Evolutionary conservation across 495 filamentous ascomycete genomes (phyloP).

Genomic region (Penicillium coprophilum): DNA sequence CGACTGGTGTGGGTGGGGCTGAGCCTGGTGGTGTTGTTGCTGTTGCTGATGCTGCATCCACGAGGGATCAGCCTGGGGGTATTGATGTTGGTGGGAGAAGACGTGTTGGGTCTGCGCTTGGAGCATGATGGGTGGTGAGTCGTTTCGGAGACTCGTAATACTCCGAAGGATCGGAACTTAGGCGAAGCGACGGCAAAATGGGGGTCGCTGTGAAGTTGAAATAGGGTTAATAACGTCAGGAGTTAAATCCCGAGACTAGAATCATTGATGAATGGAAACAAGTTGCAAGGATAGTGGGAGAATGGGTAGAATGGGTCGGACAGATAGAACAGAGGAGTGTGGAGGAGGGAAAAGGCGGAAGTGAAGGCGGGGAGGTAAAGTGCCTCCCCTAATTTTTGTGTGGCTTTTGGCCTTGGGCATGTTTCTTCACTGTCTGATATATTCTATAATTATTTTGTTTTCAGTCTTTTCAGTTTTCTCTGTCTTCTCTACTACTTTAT

Average conservation of each 20-base stretch:
- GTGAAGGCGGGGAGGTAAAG: slow-evolving; percentile 34
- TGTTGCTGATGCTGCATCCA: slow-evolving; percentile 72
- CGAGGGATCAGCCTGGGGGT: slow-evolving; percentile 70
- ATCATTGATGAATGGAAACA: slow-evolving; percentile 27
- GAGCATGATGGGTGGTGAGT: slow-evolving; percentile 46
- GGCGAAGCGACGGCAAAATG: slow-evolving; percentile 14
- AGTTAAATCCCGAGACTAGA: slow-evolving; percentile 21
- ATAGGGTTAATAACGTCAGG: slow-evolving; percentile 23
- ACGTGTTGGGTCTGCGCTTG: slow-evolving; percentile 59
- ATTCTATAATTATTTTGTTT: neutral
- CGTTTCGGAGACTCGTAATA: slow-evolving; percentile 36
- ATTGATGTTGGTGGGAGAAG: slow-evolving; percentile 80
- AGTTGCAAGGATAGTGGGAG: slow-evolving; percentile 16
- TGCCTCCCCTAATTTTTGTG: slow-evolving; percentile 24
- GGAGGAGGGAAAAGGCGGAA: slow-evolving; percentile 17
- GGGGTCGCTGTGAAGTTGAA: slow-evolving; percentile 14
- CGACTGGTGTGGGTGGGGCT: slow-evolving; percentile 53
- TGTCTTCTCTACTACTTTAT: neutral
- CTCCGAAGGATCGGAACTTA: slow-evolving; percentile 31
- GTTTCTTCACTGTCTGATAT: neutral
- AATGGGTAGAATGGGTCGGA: neutral
- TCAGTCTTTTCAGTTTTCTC: neutral
- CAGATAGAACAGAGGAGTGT: slow-evolving; percentile 23
- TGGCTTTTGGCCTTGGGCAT: slow-evolving; percentile 11
- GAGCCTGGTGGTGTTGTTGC: slow-evolving; percentile 64